Evolutionary conservation across 2,329 filamentous ascomycete genomes (phyloP), one percentile per base, ranked within the genome.

Genomic region (Thielaviopsis ethacetica): DNA sequence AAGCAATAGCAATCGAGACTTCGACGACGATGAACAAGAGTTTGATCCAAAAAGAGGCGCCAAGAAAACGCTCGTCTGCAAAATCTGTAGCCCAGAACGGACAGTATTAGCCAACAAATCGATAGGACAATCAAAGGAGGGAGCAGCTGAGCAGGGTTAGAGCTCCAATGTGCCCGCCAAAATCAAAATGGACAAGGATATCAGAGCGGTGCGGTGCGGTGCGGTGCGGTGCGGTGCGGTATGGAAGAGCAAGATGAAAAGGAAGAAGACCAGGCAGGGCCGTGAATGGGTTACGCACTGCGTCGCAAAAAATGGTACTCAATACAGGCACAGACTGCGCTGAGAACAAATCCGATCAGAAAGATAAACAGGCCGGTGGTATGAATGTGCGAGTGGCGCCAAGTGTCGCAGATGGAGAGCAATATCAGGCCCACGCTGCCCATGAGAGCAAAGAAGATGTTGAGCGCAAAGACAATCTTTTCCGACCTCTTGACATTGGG

Each of bases 261-360:
- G n/a, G 17, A 41, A 44, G 13, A 19, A 56, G 10, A 44, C 17
- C 5, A 50, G 4, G 4, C 12, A 38, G 10, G n/a, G 22, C 56
- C 21, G 47, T 51, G 49, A 49, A 26, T 53, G 60, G 54, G 52
- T 17, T 38, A 73, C 77, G 58, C 70, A 81, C 80, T 84, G 57
- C 85, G 82, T 26, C 90, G 89, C 1, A 97, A 78, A 2, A 88
- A 83, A 66, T 93, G 85, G 70, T 95, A 96, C 70, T 96, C 90
- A 73, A 82, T 83, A 74, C 91, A 96, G 64, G 91, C 86, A 71
- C 91, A 91, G 64, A 96, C 78, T 59, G 91, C 91, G 4, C 84
- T 88, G 58, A 95, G 68, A 58, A 96, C 75, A 69, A 95, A 97
- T 38, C 89, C 93, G 15, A 71, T 82, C 68, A 96, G 88, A 70